Evolutionary conservation across 176 grass and related monocot genomes (phyloP), one percentile per base, ranked within the genome.

Genomic region (Oropetium thomaeum): DNA sequence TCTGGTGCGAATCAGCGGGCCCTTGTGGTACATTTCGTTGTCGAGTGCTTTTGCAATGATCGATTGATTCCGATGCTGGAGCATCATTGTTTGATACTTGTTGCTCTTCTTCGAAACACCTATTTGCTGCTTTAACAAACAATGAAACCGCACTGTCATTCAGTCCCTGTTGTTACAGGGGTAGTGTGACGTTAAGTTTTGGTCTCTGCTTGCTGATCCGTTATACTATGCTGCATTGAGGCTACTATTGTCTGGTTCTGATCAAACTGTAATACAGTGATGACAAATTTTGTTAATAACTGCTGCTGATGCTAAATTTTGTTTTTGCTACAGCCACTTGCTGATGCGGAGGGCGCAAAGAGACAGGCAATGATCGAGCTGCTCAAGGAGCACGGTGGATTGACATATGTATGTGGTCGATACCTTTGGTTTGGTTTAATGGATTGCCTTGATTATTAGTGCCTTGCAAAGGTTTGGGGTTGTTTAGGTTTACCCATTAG

Each of bases 281-380:
- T 78, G 14, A 5, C 13, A 43, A 5, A 61, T 77, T 79, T 42
- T 41, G 6, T 2, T 57, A 26, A 53, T 37, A 9, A 15, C 61
- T 55, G 28, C 15, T 75, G 29, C 39, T 44, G 17, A 47, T 84
- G 28, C 69, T 83, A 38, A 79, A 39, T 41, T 43, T 67, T 62
- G 57, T 13, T 78, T 58, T 5, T 35, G 78, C 81, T 23, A 74
- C 76, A 99, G 96, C 92, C 96, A 70, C 76, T 99, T 39, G 96
- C 96, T 61, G 96, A 99, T 61, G 96, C 96, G 17, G 96, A 96
- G 78, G 96, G 96, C 20, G 89, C 89, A 66, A 96, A 92, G 84
- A 96, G 85, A 82, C 59, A 67, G 75, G 51, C 65, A 25, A 88
- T 96, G 89, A 82, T 92, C 22, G 89, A 96, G 69, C 80, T 99